phyloP scores from a whole-genome alignment of 352 stramenopile genomes.

The Bremia lactucae region DNA sequence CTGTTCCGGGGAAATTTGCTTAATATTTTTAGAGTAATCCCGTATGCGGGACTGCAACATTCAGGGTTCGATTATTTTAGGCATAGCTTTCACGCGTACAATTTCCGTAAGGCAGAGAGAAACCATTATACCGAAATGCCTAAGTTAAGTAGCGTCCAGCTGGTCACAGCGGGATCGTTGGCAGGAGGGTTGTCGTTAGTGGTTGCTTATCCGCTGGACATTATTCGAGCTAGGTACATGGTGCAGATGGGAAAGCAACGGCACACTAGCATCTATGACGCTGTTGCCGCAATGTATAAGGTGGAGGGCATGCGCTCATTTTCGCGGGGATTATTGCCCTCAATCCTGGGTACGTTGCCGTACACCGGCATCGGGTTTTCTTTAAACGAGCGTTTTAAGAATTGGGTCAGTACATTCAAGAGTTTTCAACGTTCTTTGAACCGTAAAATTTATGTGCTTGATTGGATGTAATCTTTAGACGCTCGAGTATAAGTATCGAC shows the following conservation, averaged over 20 bases:
- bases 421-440: background rate
- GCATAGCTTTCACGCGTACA: slow-evolving; percentile 71
- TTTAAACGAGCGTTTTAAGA: slow-evolving; percentile 78
- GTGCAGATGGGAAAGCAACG: slow-evolving; percentile 75
- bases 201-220: slow-evolving; percentile 73
- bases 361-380: slow-evolving; percentile 83
- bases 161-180: slow-evolving; percentile 61
- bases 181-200: slow-evolving; percentile 63
- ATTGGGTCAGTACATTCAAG: slow-evolving; percentile 31
- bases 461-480: slow-evolving; percentile 16
- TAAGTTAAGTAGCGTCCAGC: slow-evolving; percentile 68
- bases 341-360: slow-evolving; percentile 67
- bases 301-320: slow-evolving; percentile 59
- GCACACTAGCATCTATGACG: slow-evolving; percentile 61
- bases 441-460: background rate
- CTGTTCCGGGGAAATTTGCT: slow-evolving; percentile 70
- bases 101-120: slow-evolving; percentile 39
- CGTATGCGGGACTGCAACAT: slow-evolving; percentile 70
- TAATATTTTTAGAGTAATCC: slow-evolving; percentile 72
- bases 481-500: slow-evolving; percentile 33
- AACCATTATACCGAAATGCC: slow-evolving; percentile 22
- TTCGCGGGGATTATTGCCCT: slow-evolving; percentile 57
- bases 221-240: slow-evolving; percentile 76
- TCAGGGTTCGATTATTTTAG: slow-evolving; percentile 80
- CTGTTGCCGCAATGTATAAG: slow-evolving; percentile 67